A percentile compares a stretch with the other conserved stretches of the same genome.
Conservation (phyloP, 2,329 filamentous ascomycete genomes). For the Tolypocladium tundrense region DNA sequence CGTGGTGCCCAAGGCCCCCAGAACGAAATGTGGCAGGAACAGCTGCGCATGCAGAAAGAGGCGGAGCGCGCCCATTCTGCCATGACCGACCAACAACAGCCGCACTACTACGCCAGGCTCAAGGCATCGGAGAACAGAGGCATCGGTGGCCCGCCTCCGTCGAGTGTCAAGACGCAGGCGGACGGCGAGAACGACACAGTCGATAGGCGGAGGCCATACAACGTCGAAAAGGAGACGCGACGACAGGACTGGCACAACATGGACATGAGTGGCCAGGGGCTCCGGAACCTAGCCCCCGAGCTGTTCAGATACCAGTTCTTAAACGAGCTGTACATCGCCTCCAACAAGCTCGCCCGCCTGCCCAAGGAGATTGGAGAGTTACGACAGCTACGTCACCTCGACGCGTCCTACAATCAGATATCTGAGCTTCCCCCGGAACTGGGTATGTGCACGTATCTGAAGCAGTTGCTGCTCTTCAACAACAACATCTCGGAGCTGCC, state of each 20-base stretch:
- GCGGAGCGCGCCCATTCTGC: constrained; percentile 61
- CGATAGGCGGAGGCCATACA: constrained; percentile 51
- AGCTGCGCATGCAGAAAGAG: constrained; percentile 71
- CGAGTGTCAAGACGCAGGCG: constrained; percentile 35
- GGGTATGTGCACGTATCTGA: constrained; percentile 92
- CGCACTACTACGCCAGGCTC: constrained; percentile 61
- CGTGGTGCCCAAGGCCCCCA: constrained; percentile 41
- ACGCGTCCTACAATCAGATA: constrained; percentile 82
- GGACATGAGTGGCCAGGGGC: constrained; percentile 91
- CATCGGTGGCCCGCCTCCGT: constrained; percentile 43
- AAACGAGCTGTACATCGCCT: constrained; percentile 84
- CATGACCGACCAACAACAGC: constrained; percentile 57
- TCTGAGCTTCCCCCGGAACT: constrained; percentile 76
- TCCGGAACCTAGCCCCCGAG: constrained; percentile 68
- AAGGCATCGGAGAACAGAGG: constrained; percentile 62
- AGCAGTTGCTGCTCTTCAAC: constrained; percentile 78
- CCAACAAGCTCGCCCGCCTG: constrained; percentile 78
- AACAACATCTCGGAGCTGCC: constrained; percentile 79
- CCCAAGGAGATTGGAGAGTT: constrained; percentile 74
- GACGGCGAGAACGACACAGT: constrained; percentile 43
- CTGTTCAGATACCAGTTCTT: constrained; percentile 86
- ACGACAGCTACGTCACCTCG: constrained; percentile 70
- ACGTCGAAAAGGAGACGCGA: constrained; percentile 54
- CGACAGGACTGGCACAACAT: constrained; percentile 85
- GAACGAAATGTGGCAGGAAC: constrained; percentile 76